Percentiles rank a stretch among this genome's conserved stretches.
These are phyloP conservation scores for Nakaseomyces delphensis DNA, from an alignment of 1,139 yeast genomes.

Conservation along the genomic window DNA sequence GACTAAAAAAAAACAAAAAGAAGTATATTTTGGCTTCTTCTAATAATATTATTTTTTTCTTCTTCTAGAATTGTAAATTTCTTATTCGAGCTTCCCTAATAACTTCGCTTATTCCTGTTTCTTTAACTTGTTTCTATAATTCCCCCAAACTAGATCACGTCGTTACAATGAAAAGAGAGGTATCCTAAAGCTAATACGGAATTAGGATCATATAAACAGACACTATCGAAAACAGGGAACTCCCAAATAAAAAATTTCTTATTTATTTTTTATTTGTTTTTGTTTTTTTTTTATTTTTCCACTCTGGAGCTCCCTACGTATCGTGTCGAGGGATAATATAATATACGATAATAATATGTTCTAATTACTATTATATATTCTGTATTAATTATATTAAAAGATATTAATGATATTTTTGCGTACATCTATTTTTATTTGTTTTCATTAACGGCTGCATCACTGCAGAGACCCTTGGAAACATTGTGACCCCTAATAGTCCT, in stretches of 20 bases:
- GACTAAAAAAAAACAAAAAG: neutral
- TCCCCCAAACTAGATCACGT: no score
- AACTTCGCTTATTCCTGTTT: no score
- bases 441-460: no score
- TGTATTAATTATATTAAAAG: neutral
- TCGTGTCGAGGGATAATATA: neutral
- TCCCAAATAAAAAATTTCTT: neutral
- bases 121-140: no score
- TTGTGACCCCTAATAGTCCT: slow-evolving; percentile 55
- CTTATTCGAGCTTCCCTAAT: no score
- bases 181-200: no score
- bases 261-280: neutral
- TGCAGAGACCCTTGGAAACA: no score
- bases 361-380: neutral
- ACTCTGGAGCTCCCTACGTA: neutral
- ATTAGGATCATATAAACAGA: no score
- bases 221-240: neutral
- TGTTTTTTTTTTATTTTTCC: neutral
- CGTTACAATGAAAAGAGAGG: neutral
- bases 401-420: neutral
- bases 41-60: neutral
- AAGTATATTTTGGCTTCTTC: neutral
- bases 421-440: no score
- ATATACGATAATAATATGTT: no score
- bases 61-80: neutral